Conservation (phyloP, 768 basidiomycete species). For the Cystofilobasidium ferigula region DNA sequence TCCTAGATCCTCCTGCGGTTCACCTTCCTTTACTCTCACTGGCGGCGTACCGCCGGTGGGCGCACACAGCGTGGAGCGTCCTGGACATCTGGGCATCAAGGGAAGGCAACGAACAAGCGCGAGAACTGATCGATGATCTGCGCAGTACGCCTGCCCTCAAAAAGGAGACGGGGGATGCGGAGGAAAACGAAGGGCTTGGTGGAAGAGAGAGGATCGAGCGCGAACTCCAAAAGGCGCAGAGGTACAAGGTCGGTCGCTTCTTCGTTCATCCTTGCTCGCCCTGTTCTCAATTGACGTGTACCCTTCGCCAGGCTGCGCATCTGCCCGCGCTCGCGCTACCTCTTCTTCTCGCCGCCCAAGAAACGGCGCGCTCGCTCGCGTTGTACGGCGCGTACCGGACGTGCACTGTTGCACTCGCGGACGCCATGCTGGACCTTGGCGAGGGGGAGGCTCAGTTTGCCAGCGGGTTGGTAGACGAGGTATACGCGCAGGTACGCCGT, state of each 20-base stretch:
- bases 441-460: slow-evolving; percentile 61
- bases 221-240: neutral
- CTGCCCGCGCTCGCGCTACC: slow-evolving; percentile 56
- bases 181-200: neutral
- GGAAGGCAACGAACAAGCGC: neutral
- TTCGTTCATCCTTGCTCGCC: slow-evolving; percentile 13
- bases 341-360: slow-evolving; percentile 57
- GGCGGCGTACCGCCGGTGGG: slow-evolving; percentile 12
- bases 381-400: slow-evolving; percentile 58
- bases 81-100: neutral
- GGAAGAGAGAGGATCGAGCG: neutral
- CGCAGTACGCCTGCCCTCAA: neutral
- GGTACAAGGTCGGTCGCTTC: slow-evolving; percentile 13
- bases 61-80: slow-evolving; percentile 2
- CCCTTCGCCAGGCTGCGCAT: slow-evolving; percentile 47
- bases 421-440: slow-evolving; percentile 64
- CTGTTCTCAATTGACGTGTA: neutral
- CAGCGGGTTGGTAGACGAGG: slow-evolving; percentile 56
- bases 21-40: neutral
- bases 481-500: slow-evolving; percentile 61
- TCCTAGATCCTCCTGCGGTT: slow-evolving; percentile 5
- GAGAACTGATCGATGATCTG: neutral
- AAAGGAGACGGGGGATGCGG: neutral
- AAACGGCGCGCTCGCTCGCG: slow-evolving; percentile 69
- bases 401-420: slow-evolving; percentile 61